These are phyloP conservation scores for Protea cynaroides DNA, from an alignment of 164 flowering plant species.

Conservation along the genomic window DNA sequence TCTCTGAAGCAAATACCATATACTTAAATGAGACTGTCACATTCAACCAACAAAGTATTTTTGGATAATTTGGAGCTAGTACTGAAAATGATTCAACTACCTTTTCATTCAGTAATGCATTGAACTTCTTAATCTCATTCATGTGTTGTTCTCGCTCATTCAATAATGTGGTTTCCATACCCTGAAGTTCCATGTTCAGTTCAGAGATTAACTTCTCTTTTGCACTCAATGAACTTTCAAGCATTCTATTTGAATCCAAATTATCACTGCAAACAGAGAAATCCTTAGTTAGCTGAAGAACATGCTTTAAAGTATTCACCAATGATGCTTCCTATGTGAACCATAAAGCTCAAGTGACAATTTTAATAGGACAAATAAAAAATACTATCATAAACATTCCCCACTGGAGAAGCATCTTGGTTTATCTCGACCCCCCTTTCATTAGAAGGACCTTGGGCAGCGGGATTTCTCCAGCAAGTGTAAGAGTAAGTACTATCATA, in stretches of 20 bases:
- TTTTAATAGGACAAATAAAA: background rate
- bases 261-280: constrained; percentile 54
- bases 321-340: background rate
- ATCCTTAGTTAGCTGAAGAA: constrained; percentile 9
- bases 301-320: background rate
- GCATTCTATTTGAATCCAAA: constrained; percentile 55
- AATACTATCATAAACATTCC: no score
- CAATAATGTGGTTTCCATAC: constrained; percentile 70
- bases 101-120: constrained; percentile 72
- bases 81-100: constrained; percentile 24
- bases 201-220: constrained; percentile 98
- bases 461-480: background rate
- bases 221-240: constrained; percentile 84
- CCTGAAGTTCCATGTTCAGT: constrained; percentile 86
- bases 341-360: no score
- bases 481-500: no score
- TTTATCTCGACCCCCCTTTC: no score
- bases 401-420: no score
- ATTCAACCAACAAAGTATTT: no score
- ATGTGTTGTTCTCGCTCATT: constrained; percentile 80
- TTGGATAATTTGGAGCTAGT: background rate
- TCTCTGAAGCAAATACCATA: no score
- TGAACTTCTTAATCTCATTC: constrained; percentile 78
- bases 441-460: no score
- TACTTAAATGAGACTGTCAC: no score